A percentile compares a stretch with the other conserved stretches of the same genome.
phyloP scores from a whole-genome alignment of 176 grass and related monocot species.

The Tillandsia leiboldiana region DNA sequence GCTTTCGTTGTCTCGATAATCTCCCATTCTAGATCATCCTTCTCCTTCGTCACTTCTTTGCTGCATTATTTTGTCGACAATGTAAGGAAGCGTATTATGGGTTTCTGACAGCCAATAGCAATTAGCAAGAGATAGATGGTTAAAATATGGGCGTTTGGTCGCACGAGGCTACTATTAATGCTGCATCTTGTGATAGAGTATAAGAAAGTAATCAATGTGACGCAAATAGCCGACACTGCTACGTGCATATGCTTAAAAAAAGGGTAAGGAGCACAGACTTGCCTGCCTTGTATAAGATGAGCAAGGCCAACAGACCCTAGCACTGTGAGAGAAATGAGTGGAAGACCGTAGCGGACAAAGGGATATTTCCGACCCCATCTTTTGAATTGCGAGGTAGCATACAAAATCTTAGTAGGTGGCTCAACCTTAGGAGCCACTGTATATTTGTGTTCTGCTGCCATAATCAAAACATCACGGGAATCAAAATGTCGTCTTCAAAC shows the following conservation, averaged over 20 bases:
- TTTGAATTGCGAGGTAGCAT: conserved; percentile 58
- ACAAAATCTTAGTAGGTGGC: conserved; percentile 27
- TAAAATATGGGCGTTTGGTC: no score
- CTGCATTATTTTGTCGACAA: conserved; percentile 20
- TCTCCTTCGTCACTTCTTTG: conserved; percentile 92
- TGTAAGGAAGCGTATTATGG: not conserved
- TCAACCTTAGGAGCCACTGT: conserved; percentile 32
- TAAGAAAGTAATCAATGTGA: no score
- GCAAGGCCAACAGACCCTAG: conserved; percentile 65
- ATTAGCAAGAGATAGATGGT: no score
- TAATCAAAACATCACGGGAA: not conserved
- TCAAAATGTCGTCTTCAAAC: not conserved
- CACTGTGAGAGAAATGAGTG: conserved; percentile 88
- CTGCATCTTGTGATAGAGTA: no score
- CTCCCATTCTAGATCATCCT: conserved; percentile 92
- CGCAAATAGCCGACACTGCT: no score
- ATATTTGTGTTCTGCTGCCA: not conserved
- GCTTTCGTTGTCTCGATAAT: conserved; percentile 78
- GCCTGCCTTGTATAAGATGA: conserved; percentile 87
- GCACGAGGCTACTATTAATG: no score
- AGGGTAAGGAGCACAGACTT: conserved; percentile 2
- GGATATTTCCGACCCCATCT: conserved; percentile 60
- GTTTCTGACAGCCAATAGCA: no score
- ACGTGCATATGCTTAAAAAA: no score
- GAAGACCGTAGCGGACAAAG: conserved; percentile 67